Evolutionary conservation across 2,329 filamentous ascomycete species (phyloP).

Genomic region (Lomentospora prolificans): DNA sequence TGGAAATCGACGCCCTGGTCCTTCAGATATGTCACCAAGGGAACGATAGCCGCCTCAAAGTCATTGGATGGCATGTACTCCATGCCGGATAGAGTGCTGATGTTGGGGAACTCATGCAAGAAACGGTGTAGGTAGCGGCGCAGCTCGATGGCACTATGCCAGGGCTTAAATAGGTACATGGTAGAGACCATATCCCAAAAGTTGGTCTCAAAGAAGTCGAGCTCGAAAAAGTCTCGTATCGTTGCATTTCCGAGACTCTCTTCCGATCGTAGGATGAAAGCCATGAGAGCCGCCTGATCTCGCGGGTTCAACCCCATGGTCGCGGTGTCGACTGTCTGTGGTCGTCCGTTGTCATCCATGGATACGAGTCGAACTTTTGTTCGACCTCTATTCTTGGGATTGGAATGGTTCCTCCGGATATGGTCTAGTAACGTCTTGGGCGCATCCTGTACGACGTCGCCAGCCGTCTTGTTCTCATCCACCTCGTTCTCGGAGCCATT

Average conservation of each 20-base stretch:
- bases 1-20: conserved; percentile 21
- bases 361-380: conserved; percentile 9
- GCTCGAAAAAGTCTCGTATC: conserved; percentile 13
- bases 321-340: conserved; percentile 7
- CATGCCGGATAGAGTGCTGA: conserved; percentile 21
- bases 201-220: conserved; percentile 23
- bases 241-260: conserved; percentile 20
- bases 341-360: neutral
- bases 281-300: conserved; percentile 16
- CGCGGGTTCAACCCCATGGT: conserved; percentile 9
- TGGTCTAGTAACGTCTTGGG: conserved; percentile 9
- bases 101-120: conserved; percentile 20
- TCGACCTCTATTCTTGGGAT: neutral
- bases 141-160: conserved; percentile 26
- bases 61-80: conserved; percentile 20
- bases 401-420: conserved; percentile 7
- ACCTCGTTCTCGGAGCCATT: too few species aligned
- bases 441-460: neutral
- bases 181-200: conserved; percentile 27
- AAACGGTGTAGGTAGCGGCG: conserved; percentile 24
- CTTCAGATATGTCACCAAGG: conserved; percentile 20
- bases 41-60: conserved; percentile 24
- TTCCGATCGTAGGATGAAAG: conserved; percentile 20
- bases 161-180: conserved; percentile 25
- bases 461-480: too few species aligned